Conservation (phyloP, 1,284 basidiomycete species). For the Ustilago hordei region DNA sequence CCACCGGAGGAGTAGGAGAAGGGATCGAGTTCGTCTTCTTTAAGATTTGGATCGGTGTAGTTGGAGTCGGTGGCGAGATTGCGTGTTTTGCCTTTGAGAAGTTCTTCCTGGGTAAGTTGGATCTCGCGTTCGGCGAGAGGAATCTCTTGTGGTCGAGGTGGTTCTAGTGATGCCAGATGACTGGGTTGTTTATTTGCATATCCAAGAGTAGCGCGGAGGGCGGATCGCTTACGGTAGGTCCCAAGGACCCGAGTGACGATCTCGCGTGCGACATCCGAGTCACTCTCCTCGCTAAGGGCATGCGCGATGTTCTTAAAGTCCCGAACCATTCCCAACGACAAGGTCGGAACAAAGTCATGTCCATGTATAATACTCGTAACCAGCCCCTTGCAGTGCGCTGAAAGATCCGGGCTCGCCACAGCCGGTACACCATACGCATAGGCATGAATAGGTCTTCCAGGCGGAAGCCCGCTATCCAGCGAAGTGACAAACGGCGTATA, state of each 20-base stretch:
- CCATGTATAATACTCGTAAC: slow-evolving; percentile 72
- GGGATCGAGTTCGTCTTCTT: slow-evolving; percentile 45
- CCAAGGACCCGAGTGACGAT: slow-evolving; percentile 71
- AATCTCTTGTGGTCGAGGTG: slow-evolving; percentile 45
- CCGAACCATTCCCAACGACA: slow-evolving; percentile 72
- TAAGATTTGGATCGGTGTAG: slow-evolving; percentile 52
- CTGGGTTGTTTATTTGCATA: slow-evolving; percentile 25
- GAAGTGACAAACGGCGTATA: slow-evolving; percentile 72
- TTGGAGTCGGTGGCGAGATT: slow-evolving; percentile 51
- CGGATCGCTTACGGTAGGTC: slow-evolving; percentile 59
- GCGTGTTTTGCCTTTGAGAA: slow-evolving; percentile 53
- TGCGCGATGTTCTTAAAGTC: slow-evolving; percentile 72
- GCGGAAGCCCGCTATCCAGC: slow-evolving; percentile 70
- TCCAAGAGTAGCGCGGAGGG: slow-evolving; percentile 22
- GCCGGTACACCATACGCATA: slow-evolving; percentile 70
- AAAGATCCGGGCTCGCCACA: slow-evolving; percentile 70
- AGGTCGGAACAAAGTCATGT: slow-evolving; percentile 70
- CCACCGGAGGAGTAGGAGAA: slow-evolving; percentile 48
- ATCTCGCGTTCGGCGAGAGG: slow-evolving; percentile 46
- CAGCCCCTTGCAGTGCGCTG: slow-evolving; percentile 71
- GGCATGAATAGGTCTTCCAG: slow-evolving; percentile 72
- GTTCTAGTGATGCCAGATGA: slow-evolving; percentile 27
- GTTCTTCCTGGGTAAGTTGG: slow-evolving; percentile 44
- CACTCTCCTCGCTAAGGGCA: slow-evolving; percentile 47
- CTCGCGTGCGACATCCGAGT: slow-evolving; percentile 71